Percentiles rank a stretch among this genome's conserved stretches.
phyloP scores from a whole-genome alignment of 2,329 filamentous ascomycete species.

The Ambrosiella xylebori region DNA sequence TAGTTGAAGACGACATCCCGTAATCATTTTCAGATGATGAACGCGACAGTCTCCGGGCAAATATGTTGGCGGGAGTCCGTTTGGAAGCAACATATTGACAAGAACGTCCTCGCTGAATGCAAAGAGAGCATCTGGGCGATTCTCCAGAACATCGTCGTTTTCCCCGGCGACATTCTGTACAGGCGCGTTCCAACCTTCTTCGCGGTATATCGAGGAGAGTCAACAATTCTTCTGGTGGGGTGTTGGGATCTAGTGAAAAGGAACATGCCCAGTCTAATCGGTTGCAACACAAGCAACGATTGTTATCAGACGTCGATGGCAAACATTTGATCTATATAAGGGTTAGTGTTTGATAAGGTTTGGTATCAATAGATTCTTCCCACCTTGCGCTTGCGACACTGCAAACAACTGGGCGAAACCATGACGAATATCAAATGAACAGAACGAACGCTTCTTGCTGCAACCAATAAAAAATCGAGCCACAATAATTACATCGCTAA shows the following conservation, averaged over 20 bases:
- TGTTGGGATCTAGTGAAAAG: neutral
- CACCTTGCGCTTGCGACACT: neutral
- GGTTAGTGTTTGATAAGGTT: neutral
- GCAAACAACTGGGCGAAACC: neutral
- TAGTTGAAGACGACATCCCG: too few relatives aligned
- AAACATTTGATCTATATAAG: neutral
- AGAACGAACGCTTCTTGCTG: too few relatives aligned
- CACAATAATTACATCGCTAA: too few relatives aligned
- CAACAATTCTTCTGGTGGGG: neutral
- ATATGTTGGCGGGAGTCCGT: neutral
- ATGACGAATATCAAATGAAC: neutral
- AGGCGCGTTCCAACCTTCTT: conserved; percentile 17
- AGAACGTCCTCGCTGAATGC: conserved; percentile 2
- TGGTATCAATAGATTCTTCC: neutral
- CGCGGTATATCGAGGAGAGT: neutral
- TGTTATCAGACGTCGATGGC: neutral
- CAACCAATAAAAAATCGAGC: too few relatives aligned
- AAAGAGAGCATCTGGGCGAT: conserved; percentile 27
- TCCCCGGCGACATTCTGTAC: conserved; percentile 26
- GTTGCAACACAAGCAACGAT: neutral
- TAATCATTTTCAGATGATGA: too few relatives aligned
- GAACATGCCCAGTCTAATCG: neutral
- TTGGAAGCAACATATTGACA: conserved; percentile 12
- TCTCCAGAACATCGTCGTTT: conserved; percentile 40
- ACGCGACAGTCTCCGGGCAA: too few relatives aligned